These are phyloP conservation scores for Sinapis alba DNA, from an alignment of 441 rosid species.

Conservation along the genomic window DNA sequence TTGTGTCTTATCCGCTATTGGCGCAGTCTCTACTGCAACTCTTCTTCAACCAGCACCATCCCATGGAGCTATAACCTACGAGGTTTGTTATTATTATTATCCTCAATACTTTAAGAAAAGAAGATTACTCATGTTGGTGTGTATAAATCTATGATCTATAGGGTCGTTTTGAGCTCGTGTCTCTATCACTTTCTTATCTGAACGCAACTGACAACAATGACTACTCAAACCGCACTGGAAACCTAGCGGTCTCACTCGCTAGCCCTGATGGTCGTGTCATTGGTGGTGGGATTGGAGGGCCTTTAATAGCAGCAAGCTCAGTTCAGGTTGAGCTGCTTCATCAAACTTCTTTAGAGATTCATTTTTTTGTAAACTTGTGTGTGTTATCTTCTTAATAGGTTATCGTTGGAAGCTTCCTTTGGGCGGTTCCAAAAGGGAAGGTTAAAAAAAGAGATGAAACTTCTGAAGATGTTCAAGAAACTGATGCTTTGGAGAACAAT, in stretches of 20 bases:
- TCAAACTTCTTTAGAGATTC: not conserved
- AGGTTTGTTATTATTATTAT: slow-evolving; percentile 45
- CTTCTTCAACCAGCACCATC: slow-evolving; percentile 64
- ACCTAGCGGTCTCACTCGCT: slow-evolving; percentile 82
- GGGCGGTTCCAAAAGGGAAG: slow-evolving; percentile 76
- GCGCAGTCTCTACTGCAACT: slow-evolving; percentile 72
- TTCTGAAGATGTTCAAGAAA: slow-evolving; percentile 50
- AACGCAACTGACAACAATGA: slow-evolving; percentile 48
- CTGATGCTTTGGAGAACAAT: slow-evolving; percentile 50
- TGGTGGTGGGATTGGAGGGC: slow-evolving; percentile 91
- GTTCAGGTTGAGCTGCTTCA: slow-evolving; percentile 64
- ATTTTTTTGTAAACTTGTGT: not conserved
- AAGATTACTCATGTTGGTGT: slow-evolving; percentile 4
- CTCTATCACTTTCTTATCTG: slow-evolving; percentile 84
- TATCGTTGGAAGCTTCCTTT: slow-evolving; percentile 85
- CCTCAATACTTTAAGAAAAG: not conserved
- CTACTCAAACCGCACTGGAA: slow-evolving; percentile 64
- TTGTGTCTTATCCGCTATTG: slow-evolving; percentile 69
- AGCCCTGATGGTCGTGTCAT: slow-evolving; percentile 92
- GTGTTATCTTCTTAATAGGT: slow-evolving; percentile 45
- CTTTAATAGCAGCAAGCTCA: slow-evolving; percentile 85
- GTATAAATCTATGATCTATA: slow-evolving; percentile 27
- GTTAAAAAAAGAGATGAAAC: slow-evolving; percentile 51
- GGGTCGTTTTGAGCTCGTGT: slow-evolving; percentile 92
- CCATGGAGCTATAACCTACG: slow-evolving; percentile 71